These are phyloP conservation scores for Penicillium sclerotiorum DNA, from an alignment of 2,329 filamentous ascomycete species.

Conservation along the genomic window DNA sequence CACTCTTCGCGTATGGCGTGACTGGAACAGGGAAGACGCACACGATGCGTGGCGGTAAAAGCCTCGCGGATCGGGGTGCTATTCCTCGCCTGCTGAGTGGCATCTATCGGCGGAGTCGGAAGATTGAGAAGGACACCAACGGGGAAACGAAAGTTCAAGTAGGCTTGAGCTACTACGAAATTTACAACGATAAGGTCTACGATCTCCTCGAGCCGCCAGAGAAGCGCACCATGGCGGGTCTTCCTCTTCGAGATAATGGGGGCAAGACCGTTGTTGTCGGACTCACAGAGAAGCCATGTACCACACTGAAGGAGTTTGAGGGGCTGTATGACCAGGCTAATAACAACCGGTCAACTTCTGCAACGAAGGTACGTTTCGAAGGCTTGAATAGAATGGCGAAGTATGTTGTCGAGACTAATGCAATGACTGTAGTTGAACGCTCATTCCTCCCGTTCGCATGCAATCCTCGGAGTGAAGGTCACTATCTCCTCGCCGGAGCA, in stretches of 20 bases:
- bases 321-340: constrained; percentile 88
- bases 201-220: constrained; percentile 87
- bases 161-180: constrained; percentile 88
- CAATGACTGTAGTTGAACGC: constrained; percentile 67
- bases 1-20: constrained; percentile 89
- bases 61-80: constrained; percentile 80
- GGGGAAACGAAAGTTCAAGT: constrained; percentile 73
- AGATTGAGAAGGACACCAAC: constrained; percentile 76
- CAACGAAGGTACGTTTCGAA: constrained; percentile 66
- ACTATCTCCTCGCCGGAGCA: constrained; percentile 71
- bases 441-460: constrained; percentile 86
- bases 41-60: constrained; percentile 90
- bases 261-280: constrained; percentile 87
- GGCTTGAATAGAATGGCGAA: background rate
- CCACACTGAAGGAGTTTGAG: constrained; percentile 87
- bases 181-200: constrained; percentile 95
- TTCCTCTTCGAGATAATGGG: constrained; percentile 81
- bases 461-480: constrained; percentile 87
- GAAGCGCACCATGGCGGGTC: constrained; percentile 77
- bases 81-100: constrained; percentile 83
- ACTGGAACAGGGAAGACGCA: constrained; percentile 95
- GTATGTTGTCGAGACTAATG: constrained; percentile 25
- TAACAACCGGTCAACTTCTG: constrained; percentile 82
- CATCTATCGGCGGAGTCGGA: constrained; percentile 82
- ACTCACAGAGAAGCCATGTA: constrained; percentile 78